phyloP scores from a whole-genome alignment of 2,329 filamentous ascomycete genomes.

The Fusarium marasasianum region DNA sequence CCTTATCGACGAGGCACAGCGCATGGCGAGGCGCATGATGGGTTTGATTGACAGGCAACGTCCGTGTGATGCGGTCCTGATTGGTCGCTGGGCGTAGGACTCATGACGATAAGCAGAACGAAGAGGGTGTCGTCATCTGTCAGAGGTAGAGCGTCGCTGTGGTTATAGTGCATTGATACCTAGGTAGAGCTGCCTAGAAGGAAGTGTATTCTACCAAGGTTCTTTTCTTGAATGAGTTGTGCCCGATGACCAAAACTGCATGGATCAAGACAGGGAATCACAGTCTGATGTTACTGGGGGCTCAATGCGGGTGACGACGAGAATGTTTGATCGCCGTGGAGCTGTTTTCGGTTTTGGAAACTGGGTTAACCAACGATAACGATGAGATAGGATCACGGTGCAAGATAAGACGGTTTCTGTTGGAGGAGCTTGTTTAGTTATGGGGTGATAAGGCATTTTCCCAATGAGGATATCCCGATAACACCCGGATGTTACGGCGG shows the following conservation, averaged over 20 bases:
- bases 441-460: conserved; percentile 1
- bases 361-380: not conserved
- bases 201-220: conserved; percentile 23
- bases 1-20: conserved; percentile 33
- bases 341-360: conserved; percentile 1
- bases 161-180: conserved; percentile 1
- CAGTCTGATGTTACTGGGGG: not conserved
- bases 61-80: conserved; percentile 22
- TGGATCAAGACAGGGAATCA: not conserved
- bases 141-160: not conserved
- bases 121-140: conserved; percentile 38
- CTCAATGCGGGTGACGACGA: not conserved
- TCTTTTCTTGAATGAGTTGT: conserved; percentile 28
- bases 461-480: conserved; percentile 18
- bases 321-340: conserved; percentile 10
- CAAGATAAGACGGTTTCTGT: not conserved
- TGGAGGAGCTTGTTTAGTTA: not conserved
- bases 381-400: not conserved
- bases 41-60: conserved; percentile 11
- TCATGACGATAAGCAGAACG: conserved; percentile 28
- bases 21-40: conserved; percentile 31
- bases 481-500: conserved; percentile 18
- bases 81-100: conserved; percentile 11
- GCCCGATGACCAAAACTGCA: conserved; percentile 15
- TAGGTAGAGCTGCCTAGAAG: conserved; percentile 21